Evolutionary conservation across 140 eudicot genomes (phyloP).

Genomic region (Bidens hawaiensis): DNA sequence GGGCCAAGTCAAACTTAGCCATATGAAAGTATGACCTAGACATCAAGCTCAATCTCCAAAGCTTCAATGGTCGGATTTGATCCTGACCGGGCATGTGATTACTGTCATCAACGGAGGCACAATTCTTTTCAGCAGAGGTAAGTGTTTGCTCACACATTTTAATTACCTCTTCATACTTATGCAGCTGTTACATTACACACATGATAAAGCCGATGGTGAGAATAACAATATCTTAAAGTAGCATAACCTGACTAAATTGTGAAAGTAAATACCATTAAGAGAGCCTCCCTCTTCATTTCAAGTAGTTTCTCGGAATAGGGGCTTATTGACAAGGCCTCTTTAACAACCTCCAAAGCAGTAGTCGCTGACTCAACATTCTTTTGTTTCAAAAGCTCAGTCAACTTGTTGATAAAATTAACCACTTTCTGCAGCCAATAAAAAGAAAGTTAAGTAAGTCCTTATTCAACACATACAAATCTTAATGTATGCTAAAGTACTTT

Average conservation of each 20-base stretch:
- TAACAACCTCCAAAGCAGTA: conserved; percentile 45
- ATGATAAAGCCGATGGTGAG: conserved; percentile 11
- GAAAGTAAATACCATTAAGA: conserved; percentile 44
- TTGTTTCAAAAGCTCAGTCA: conserved; percentile 53
- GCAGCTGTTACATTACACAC: conserved; percentile 42
- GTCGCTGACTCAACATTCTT: conserved; percentile 52
- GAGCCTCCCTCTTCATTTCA: conserved; percentile 80
- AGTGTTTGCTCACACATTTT: conserved; percentile 70
- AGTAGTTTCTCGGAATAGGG: conserved; percentile 66
- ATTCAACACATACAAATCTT: neutral
- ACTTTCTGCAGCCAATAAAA: conserved; percentile 44
- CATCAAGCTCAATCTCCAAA: conserved; percentile 74
- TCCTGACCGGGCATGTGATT: conserved; percentile 20
- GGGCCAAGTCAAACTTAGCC: conserved; percentile 78
- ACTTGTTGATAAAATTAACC: conserved; percentile 30
- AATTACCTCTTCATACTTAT: conserved; percentile 65
- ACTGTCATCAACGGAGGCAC: conserved; percentile 11
- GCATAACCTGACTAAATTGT: neutral
- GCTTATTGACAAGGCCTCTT: conserved; percentile 61
- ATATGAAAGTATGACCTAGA: conserved; percentile 57
- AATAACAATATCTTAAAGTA: neutral
- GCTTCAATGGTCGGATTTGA: conserved; percentile 19
- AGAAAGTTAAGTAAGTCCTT: neutral
- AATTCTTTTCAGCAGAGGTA: conserved; percentile 51
- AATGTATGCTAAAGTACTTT: too few relatives aligned